Percentiles rank a stretch among this genome's conserved stretches.
These are phyloP conservation scores for Corylus avellana DNA, from an alignment of 306 rosid genomes.

Conservation along the genomic window DNA sequence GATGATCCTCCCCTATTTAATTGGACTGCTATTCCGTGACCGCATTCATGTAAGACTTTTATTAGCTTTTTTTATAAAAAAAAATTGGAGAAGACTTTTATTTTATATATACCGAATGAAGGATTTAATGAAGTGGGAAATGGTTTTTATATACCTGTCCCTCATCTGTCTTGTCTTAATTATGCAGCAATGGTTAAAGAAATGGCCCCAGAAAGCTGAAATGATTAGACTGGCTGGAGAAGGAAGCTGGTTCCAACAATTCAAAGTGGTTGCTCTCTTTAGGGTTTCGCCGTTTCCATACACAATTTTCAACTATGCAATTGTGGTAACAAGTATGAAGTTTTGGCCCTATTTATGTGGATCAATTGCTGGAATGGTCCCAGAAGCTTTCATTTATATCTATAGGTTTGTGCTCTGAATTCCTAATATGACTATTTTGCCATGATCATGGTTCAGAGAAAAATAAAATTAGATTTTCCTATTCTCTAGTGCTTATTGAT, in stretches of 20 bases:
- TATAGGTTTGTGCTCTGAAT: constrained; percentile 60
- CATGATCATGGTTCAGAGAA: neutral
- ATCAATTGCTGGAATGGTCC: constrained; percentile 94
- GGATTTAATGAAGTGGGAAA: constrained; percentile 4
- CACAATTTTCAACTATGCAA: constrained; percentile 94
- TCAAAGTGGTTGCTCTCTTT: constrained; percentile 85
- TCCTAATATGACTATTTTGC: neutral
- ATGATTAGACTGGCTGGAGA: constrained; percentile 92
- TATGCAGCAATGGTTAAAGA: constrained; percentile 87
- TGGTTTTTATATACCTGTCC: neutral
- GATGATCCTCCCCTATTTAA: constrained; percentile 90
- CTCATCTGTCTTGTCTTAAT: constrained; percentile 19
- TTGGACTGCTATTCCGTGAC: constrained; percentile 80
- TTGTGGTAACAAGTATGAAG: constrained; percentile 86
- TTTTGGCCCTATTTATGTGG: constrained; percentile 97
- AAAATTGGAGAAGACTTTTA: neutral
- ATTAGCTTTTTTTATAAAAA: constrained; percentile 5
- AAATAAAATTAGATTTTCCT: neutral
- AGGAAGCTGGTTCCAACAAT: constrained; percentile 92
- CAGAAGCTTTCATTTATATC: constrained; percentile 94
- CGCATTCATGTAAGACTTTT: constrained; percentile 80
- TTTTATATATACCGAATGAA: neutral
- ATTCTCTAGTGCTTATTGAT: neutral
- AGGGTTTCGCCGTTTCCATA: constrained; percentile 96
- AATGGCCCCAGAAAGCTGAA: constrained; percentile 89